Percentiles rank a stretch among this genome's conserved stretches.
phyloP scores from a whole-genome alignment of 1,284 basidiomycete species.

The Macrocybe sp. region DNA sequence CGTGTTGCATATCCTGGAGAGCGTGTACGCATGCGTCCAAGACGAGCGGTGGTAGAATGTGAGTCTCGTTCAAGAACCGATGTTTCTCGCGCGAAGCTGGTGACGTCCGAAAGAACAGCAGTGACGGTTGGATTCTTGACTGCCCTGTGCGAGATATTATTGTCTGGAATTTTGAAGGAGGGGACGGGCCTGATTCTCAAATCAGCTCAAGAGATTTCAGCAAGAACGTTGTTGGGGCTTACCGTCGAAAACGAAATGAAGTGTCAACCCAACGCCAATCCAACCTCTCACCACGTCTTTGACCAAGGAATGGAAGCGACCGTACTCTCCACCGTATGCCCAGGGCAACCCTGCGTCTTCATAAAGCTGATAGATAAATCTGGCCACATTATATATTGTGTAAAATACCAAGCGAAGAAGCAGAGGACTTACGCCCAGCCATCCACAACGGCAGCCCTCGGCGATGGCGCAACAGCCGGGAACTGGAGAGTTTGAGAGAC shows the following conservation, averaged over 20 bases:
- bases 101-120: slow-evolving; percentile 85
- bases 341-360: slow-evolving; percentile 64
- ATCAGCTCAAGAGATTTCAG: slow-evolving; percentile 23
- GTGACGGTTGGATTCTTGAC: slow-evolving; percentile 54
- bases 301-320: slow-evolving; percentile 50
- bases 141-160: slow-evolving; percentile 55
- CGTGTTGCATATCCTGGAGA: slow-evolving; percentile 39
- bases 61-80: slow-evolving; percentile 68
- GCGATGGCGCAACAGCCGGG: slow-evolving; percentile 17
- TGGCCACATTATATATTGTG: slow-evolving; percentile 25
- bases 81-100: slow-evolving; percentile 59
- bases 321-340: slow-evolving; percentile 85
- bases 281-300: slow-evolving; percentile 59
- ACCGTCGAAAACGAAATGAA: slow-evolving; percentile 94
- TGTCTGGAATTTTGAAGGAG: slow-evolving; percentile 73
- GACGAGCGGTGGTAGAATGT: slow-evolving; percentile 72
- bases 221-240: slow-evolving; percentile 19
- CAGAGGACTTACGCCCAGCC: slow-evolving; percentile 77
- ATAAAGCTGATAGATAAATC: slow-evolving; percentile 76
- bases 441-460: slow-evolving; percentile 64
- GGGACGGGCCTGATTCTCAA: slow-evolving; percentile 54
- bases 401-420: slow-evolving; percentile 10
- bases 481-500: slow-evolving; percentile 51
- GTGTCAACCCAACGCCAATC: slow-evolving; percentile 66
- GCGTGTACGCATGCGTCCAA: slow-evolving; percentile 61